Base-by-base conservation (phyloP, 331 rosid species). In the Pyrus hybrid region DNA sequence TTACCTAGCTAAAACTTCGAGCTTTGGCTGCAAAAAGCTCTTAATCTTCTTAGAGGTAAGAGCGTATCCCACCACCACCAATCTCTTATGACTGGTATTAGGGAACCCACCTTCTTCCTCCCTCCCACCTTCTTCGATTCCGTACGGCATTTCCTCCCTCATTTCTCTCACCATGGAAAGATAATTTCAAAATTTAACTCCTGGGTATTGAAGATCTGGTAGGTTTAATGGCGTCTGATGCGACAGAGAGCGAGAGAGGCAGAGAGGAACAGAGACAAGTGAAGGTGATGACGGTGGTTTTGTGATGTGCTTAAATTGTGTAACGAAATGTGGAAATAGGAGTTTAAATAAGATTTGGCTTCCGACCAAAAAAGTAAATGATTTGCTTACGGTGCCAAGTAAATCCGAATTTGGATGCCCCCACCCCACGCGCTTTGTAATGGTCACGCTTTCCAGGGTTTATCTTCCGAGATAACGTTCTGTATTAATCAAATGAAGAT, bases 11-110 rank as follows among this genome's bases (percentile, higher is more conserved):
- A 91, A 81, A 54, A 87, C 86, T 87, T 91, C 91, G 69, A 93
- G 91, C 87, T 89, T 89, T 1, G 98, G 98, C 85, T 90, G 90
- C 91, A 93, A 74, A 61, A 93, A 93, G 82, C 98, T 93, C 96
- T 93, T 86, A 45, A 82, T 86, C 88, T 93, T 93, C 88, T 93
- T 93, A 10, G 96, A 89, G 75, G 98, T 93, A 43, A 93, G 98
- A 69, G 98, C 98, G 61, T 91, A 93, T 18, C 98, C 98, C 68
- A 93, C 98, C 17, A 93, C 91, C 72, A 85, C 83, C 18, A 74
- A 35, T 68, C 84, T 85, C 77, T 57, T 84, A 1, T 84, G 88
- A 29, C 21, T 41, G 16, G 13, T 21, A 21, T 72, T 83, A 62
- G 87, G 71, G 74, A 83, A 78, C n/a, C 87, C 85, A 35, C 65